A percentile compares a stretch with the other conserved stretches of the same genome.
phyloP scores from a whole-genome alignment of 805 yeast genomes.

The Candida gorgasii region DNA sequence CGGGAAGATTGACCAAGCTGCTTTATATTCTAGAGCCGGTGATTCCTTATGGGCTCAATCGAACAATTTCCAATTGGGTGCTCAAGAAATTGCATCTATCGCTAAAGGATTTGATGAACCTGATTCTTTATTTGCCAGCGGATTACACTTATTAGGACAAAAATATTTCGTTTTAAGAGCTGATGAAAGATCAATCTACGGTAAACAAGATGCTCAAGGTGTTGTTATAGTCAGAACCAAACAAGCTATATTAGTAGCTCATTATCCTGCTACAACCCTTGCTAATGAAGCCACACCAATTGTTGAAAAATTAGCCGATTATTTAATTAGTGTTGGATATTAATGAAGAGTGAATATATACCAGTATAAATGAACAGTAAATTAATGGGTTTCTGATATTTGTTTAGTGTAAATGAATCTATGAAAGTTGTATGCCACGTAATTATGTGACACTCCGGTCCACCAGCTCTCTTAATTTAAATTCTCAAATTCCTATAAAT shows the following conservation, averaged over 20 bases:
- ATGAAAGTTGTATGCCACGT: no score
- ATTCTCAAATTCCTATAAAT: no score
- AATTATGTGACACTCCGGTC: no score
- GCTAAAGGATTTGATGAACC: constrained; percentile 84
- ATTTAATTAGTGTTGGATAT: constrained; percentile 84
- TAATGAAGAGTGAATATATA: constrained; percentile 28
- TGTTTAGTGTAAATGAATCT: no score
- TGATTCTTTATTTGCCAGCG: constrained; percentile 74
- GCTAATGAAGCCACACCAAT: constrained; percentile 95
- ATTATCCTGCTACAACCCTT: constrained; percentile 86
- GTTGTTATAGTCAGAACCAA: constrained; percentile 88
- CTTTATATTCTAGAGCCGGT: constrained; percentile 91
- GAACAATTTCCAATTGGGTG: constrained; percentile 61
- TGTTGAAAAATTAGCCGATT: constrained; percentile 95
- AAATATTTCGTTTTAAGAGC: constrained; percentile 89
- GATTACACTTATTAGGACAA: constrained; percentile 80
- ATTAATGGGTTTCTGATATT: no score
- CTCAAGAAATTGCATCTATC: constrained; percentile 69
- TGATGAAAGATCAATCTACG: constrained; percentile 91
- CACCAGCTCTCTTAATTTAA: no score
- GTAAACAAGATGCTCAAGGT: constrained; percentile 87
- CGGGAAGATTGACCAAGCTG: constrained; percentile 88
- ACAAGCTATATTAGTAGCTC: constrained; percentile 92
- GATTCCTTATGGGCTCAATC: constrained; percentile 93
- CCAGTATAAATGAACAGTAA: no score